Percentiles rank a stretch among this genome's conserved stretches.
phyloP scores from a whole-genome alignment of 208 protist species.

The Histomonas meleagridis region DNA sequence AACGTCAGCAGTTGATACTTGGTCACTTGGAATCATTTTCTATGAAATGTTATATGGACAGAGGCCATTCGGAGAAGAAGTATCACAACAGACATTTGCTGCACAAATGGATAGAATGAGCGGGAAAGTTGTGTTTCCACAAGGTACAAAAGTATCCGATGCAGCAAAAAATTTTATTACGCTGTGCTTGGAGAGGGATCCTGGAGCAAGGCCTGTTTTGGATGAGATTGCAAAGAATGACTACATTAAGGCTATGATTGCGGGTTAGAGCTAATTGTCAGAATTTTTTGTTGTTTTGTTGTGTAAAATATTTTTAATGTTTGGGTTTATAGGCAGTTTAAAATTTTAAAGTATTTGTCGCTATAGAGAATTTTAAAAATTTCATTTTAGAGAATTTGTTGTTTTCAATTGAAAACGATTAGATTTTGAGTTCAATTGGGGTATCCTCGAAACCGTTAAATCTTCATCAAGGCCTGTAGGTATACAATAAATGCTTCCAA shows the following conservation, averaged over 20 bases:
- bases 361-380: no score
- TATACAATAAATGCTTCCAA: no score
- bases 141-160: neutral
- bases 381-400: no score
- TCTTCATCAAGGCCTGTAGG: no score
- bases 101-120: neutral
- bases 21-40: constrained; percentile 1
- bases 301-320: no score
- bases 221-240: neutral
- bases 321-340: no score
- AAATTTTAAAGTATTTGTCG: no score
- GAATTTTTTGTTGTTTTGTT: neutral
- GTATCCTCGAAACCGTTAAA: no score
- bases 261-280: neutral
- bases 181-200: neutral
- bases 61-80: neutral
- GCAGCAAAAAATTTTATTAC: neutral
- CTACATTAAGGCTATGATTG: neutral
- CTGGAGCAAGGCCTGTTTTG: neutral
- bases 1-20: neutral
- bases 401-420: no score
- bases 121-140: neutral
- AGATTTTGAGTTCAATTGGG: no score
- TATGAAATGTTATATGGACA: constrained; percentile 2
- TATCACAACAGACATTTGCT: neutral